These are phyloP conservation scores for Umbilicaria muhlenbergii DNA, from an alignment of 495 filamentous ascomycete species.

Conservation along the genomic window DNA sequence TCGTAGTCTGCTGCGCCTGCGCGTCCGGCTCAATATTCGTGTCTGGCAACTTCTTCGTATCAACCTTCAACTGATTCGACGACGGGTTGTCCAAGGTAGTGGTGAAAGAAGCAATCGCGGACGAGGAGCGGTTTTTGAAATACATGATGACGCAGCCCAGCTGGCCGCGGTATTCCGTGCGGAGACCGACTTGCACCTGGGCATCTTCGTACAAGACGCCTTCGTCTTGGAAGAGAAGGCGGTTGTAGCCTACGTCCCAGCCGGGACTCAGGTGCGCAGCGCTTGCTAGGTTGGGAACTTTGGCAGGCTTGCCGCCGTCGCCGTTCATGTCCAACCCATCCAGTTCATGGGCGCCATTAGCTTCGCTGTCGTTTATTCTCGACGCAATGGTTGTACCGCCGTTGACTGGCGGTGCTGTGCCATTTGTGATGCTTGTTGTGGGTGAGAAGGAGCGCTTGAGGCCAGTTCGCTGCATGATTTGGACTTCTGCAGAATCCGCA, in stretches of 20 bases:
- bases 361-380: conserved; percentile 15
- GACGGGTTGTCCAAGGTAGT: conserved; percentile 77
- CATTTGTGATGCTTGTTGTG: conserved; percentile 37
- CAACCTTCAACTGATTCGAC: conserved; percentile 54
- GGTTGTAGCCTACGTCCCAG: conserved; percentile 85
- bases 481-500: conserved; percentile 60
- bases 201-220: conserved; percentile 89
- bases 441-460: conserved; percentile 71
- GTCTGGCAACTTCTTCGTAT: conserved; percentile 80
- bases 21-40: conserved; percentile 53
- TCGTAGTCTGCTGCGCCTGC: conserved; percentile 86
- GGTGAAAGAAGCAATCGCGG: conserved; percentile 73
- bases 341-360: conserved; percentile 39
- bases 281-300: conserved; percentile 70
- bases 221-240: conserved; percentile 61
- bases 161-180: conserved; percentile 84
- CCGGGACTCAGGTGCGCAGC: conserved; percentile 85
- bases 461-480: conserved; percentile 64
- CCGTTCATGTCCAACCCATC: conserved; percentile 65
- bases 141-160: conserved; percentile 93
- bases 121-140: conserved; percentile 82
- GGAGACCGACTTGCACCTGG: conserved; percentile 83
- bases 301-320: conserved; percentile 40
- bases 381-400: conserved; percentile 27
- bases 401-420: conserved; percentile 24